Evolutionary conservation across 2,329 filamentous ascomycete species (phyloP).

Genomic region (Aspergillus unguis): DNA sequence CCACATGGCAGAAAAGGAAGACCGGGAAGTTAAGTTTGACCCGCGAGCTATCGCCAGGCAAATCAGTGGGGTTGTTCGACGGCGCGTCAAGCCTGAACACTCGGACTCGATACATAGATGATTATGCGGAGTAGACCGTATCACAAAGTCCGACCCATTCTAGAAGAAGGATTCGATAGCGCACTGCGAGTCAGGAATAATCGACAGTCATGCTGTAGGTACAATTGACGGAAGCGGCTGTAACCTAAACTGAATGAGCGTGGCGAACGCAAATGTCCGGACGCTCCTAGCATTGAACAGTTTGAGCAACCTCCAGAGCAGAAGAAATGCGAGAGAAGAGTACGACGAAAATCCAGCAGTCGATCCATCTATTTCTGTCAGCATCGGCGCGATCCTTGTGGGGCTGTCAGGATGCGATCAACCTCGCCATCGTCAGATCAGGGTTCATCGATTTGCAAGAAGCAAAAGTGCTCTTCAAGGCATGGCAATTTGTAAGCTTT

Average conservation of each 20-base stretch:
- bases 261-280: background rate
- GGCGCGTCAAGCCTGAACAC: background rate
- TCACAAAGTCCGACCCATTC: background rate
- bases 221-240: conserved; percentile 1
- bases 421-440: background rate
- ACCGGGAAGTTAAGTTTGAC: background rate
- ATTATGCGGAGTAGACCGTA: too few species aligned
- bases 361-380: conserved; percentile 4
- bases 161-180: background rate
- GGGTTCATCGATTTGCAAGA: background rate
- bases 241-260: background rate
- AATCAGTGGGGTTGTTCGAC: background rate
- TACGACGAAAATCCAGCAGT: background rate
- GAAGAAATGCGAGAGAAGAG: too few species aligned
- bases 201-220: background rate
- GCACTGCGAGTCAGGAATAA: background rate
- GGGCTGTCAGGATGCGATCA: background rate
- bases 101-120: background rate
- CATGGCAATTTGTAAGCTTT: background rate
- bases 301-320: too few species aligned
- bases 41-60: background rate
- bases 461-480: background rate
- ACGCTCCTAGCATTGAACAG: background rate
- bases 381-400: background rate
- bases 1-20: background rate